phyloP scores from a whole-genome alignment of 2,329 filamentous ascomycete genomes.

The Colletotrichum simmondsii region DNA sequence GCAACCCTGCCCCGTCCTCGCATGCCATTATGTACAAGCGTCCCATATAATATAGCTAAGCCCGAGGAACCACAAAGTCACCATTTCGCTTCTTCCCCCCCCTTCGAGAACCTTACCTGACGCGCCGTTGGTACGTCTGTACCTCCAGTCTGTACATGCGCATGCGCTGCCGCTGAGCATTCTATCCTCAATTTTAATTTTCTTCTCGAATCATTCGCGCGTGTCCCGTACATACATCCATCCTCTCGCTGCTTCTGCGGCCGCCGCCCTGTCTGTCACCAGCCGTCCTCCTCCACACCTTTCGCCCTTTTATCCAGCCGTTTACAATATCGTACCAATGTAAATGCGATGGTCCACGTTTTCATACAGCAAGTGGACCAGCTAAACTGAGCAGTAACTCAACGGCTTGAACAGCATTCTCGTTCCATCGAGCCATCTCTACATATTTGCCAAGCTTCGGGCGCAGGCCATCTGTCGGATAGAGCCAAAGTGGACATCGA shows the following conservation, averaged over 20 bases:
- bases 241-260: background rate
- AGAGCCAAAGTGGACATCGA: constrained; percentile 37
- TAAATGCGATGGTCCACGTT: constrained; percentile 56
- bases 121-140: constrained; percentile 8
- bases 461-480: constrained; percentile 39
- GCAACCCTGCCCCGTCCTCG: constrained; percentile 29
- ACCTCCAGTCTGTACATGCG: constrained; percentile 14
- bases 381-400: constrained; percentile 48
- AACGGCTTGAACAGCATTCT: constrained; percentile 41
- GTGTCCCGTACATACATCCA: constrained; percentile 7
- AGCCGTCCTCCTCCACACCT: constrained; percentile 36
- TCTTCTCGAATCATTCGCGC: background rate
- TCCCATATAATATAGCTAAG: constrained; percentile 29
- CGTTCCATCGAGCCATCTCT: constrained; percentile 44
- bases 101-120: constrained; percentile 27
- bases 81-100: constrained; percentile 30
- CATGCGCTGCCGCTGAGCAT: background rate
- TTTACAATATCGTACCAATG: constrained; percentile 55
- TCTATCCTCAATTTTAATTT: background rate
- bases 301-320: constrained; percentile 42
- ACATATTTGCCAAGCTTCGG: constrained; percentile 51
- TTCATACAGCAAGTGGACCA: constrained; percentile 45
- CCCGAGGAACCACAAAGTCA: constrained; percentile 28
- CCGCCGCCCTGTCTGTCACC: constrained; percentile 15
- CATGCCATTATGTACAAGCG: constrained; percentile 33